Base-by-base conservation (phyloP, 352 stramenopile genomes). In the Phytophthora boehmeriae region DNA sequence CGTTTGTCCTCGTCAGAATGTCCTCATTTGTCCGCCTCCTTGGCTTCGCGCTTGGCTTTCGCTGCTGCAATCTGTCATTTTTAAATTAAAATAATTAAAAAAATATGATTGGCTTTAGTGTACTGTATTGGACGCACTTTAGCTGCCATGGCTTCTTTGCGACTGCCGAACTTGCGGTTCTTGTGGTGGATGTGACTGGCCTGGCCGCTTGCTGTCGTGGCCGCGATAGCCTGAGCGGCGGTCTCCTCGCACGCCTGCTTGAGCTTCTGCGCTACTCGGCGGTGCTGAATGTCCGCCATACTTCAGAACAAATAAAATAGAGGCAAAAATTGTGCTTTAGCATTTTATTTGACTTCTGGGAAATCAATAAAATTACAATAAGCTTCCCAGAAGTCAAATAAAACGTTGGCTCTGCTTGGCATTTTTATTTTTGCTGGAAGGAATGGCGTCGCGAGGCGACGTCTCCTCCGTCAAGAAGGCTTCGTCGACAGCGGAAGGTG, bases 231-330 rank as follows among this genome's bases (percentile, higher is more conserved):
- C 64, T 95, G 83, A n/a, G 57, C 68, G 27, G 86, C 86, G 2
- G 86, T 92, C 69, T 95, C 86, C 69, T 92, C 83, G 50, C 86
- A 95, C 34, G 86, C 86, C 59, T 85, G 66, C 67, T 92, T 92
- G 17, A 95, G 81, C 48, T 76, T 72, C 60, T 84, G 69, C 42
- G 86, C 86, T 17, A 92, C 78, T 49, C 78, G 78, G 54, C 80
- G 80, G 48, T 93, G 73, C 23, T 90, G 79, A 8, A 78, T 66
- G 64, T 90, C 80, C 8, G 80, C 80, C 83, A 92, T 69, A 2
- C 52, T 22, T 59, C 19, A 48, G 3, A 54, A 30, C 13, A 35
- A 23, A n/a, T n/a, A n/a, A n/a, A n/a, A n/a, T n/a, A n/a, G n/a
- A n/a, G n/a, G n/a, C n/a, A n/a, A n/a, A n/a, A n/a, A n/a, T n/a